Evolutionary conservation across 139 green algal genomes (phyloP).

Genomic region (Closterium sp.): DNA sequence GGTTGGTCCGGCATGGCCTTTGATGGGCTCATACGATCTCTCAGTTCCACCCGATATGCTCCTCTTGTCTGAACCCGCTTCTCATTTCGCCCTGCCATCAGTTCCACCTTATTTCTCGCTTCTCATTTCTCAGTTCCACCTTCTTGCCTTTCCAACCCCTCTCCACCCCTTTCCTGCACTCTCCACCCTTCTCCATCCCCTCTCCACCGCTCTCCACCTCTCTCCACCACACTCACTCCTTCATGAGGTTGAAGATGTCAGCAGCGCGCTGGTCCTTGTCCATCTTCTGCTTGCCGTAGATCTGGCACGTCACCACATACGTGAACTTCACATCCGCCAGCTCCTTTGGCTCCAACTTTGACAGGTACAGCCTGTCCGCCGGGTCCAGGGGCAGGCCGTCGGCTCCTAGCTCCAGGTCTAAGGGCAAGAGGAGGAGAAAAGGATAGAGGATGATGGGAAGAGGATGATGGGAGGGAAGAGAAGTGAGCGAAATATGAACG

Average conservation of each 20-base stretch:
- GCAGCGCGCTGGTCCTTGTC: constrained; percentile 23
- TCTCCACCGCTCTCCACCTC: background rate
- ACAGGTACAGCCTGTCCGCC: background rate
- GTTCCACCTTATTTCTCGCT: no score
- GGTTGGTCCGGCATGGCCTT: no score
- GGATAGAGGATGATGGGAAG: no score
- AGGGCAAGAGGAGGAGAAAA: no score
- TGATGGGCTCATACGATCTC: no score
- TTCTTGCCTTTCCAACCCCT: no score
- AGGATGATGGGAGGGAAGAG: no score
- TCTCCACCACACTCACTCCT: constrained; percentile 21
- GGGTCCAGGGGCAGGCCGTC: background rate
- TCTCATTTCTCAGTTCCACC: no score
- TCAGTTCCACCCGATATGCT: no score
- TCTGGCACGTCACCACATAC: constrained; percentile 51
- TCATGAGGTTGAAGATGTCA: constrained; percentile 40
- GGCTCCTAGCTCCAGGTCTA: background rate
- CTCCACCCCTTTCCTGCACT: background rate
- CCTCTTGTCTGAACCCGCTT: no score
- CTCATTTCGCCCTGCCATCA: no score
- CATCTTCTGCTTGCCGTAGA: constrained; percentile 48
- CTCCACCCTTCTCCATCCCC: background rate
- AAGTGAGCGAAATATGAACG: no score
- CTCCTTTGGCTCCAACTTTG: background rate
- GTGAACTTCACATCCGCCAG: constrained; percentile 50